Base-by-base conservation (phyloP, 2,329 filamentous ascomycete genomes). In the Paracoccidioides brasiliensis region DNA sequence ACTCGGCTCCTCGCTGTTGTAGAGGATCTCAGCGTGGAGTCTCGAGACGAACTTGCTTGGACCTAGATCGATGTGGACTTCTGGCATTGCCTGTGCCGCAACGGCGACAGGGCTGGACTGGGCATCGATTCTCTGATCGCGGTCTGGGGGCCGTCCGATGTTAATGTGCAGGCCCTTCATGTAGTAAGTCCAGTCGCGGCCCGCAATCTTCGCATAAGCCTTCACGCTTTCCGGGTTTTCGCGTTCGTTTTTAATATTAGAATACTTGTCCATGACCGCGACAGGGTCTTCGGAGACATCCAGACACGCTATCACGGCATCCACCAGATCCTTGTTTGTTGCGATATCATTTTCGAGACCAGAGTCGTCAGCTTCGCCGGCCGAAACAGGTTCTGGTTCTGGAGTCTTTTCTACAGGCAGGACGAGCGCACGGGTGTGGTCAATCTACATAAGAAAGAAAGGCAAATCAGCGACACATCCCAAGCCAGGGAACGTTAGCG, bases 61-160 rank as follows among this genome's bases (percentile, higher is more conserved):
- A 0, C 88, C 87, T 37, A 98, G 77, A 67, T 98, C 91, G 62
- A 98, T 91, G 67, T 96, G 86, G 10, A 97, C 72, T 51, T 75
- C 72, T 3, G 72, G 72, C 48, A 74, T 64, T 40, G 74, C 69
- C 53, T 70, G 69, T 43, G 73, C 70, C 9, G 71, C 71, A 52
- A 72, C 71, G 3, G 69, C 67, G 28, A 72, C 69, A n/a, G 74
- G 74, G 58, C 73, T 76, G 14, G 74, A 76, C 58, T 73, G 70
- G 51, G 73, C 72, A 50, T 71, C 67, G 5, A 70, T 58, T 57
- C 66, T 68, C 59, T 66, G 70, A 54, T 75, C 72, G 53, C 69
- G 69, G 58, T 77, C 75, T 14, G 74, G 74, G 46, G 74, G 72
- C 52, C 75, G 73, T 10, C 75, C 75, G 56, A 78, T 76, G 57